Base-by-base conservation (phyloP, 1,284 basidiomycete species). In the Tylopilus sp. region DNA sequence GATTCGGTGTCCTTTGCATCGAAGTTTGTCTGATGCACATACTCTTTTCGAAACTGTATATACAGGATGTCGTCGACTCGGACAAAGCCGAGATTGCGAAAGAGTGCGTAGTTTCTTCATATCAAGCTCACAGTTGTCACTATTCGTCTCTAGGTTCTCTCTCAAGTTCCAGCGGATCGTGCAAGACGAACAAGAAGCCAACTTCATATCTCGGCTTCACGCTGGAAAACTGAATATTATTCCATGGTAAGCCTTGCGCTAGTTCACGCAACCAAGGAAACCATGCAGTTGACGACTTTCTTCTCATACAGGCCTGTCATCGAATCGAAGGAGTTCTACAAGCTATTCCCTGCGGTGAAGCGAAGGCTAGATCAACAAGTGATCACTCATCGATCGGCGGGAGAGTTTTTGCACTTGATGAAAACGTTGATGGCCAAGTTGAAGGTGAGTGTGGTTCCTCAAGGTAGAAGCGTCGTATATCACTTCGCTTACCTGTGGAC, bases 341-440 rank as follows among this genome's bases (percentile, higher is more conserved):
- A 73, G 8, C 68, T 87, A 26, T 90, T 90, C 63, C 76, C 79
- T 1, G 72, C 76, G 0, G 63, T 90, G 29, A 87, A 86, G 69
- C 77, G 76, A 51, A 77, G 77, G 10, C 72, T 90, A 6, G 84
- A 87, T 66, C 73, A 81, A 33, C 88, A 89, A 66, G 67, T 67
- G 3, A 59, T 84, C 1, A 88, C 87, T 0, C 87, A 90, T 68
- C 73, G 70, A 0, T 80, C 82, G 0, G 89, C 84, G 0, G 86
- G 86, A 4, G 81, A 85, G 53, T 90, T 90, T 69, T 75, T 90
- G 22, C 83, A 87, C 44, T 82, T 83, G 4, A 74, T 91, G 72
- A 90, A 90, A 74, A 88, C 87, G 0, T 70, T 91, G 51, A 91
- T 90, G 88, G 89, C 89, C 7, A 91, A 90, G 63, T 70, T 90